Base-by-base conservation (phyloP, 805 yeast species). In the Monosporozyma yasuniensis region DNA sequence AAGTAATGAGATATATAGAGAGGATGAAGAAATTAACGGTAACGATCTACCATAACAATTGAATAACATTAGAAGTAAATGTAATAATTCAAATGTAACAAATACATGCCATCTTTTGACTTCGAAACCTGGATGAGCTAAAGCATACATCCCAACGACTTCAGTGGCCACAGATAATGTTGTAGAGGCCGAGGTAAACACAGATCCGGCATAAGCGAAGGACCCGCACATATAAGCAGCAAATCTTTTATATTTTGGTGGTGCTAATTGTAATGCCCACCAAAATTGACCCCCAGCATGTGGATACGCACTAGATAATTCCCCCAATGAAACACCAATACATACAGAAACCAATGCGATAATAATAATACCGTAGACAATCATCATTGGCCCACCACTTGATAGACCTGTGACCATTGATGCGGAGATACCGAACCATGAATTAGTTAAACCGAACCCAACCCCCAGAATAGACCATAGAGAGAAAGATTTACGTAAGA, bases 381-480 rank as follows among this genome's bases (percentile, higher is more conserved):
- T 72, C 70, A 76, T 67, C 73, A 78, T 68, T 18, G 83, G 83
- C 9, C 84, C 84, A 58, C 84, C 84, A 25, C 80, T 71, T 10
- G 71, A 60, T 27, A 79, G 77, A 61, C 83, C 81, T 1, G 82
- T 73, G 34, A 76, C 69, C 67, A 79, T 69, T 1, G 81, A 74
- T 1, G 81, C 78, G n/a, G 81, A 76, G 19, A 79, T 76, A 52
- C 84, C 84, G 56, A 76, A 78, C 84, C 84, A 79, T 3, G 83
- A 77, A 61, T 79, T 79, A 14, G 84, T 79, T 50, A 79, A 61
- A 18, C 83, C 83, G 56, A 79, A 79, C 2, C 83, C 84, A 23
- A 79, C 80, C 45, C 83, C 84, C 32, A 79, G 65, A 19, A 79
- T 67, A 6, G 82, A 73, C 69, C 76, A 65, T 3, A 74, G 57